Evolutionary conservation across 768 basidiomycete genomes (phyloP), one percentile per base, ranked within the genome.

Genomic region (Clitopilus passeckerianus): DNA sequence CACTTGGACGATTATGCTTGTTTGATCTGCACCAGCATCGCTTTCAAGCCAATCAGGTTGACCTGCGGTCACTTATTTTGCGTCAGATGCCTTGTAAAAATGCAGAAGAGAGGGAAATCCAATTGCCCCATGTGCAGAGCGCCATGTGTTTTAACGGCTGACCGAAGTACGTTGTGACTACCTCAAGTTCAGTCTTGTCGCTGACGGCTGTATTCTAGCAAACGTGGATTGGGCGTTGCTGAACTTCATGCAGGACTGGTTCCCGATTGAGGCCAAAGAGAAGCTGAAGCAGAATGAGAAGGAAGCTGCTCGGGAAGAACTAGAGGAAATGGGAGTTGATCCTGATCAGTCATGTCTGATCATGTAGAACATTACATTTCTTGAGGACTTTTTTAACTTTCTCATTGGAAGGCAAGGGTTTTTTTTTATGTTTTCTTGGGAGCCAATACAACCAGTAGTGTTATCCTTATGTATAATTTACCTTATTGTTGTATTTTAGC

Each of bases 161-260:
- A 92, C 67, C 78, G 86, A 67, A 76, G 93, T 94, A 63, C 72
- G 90, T 76, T 54, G 18, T 55, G 27, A 30, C 34, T 9, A 37
- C 18, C 34, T 34, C 18, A n/a, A 30, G 16, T 30, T 56, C 60
- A 33, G 6, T 9, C 33, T 14, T 50, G 9, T 50, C 56, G 22
- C 46, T 58, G 46, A 58, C 37, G 64, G 12, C 27, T 34, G 41
- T 6, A 57, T 12, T 50, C 16, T 60, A 92, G 90, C 80, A 2
- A 93, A 93, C 66, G 82, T 93, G 15, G 91, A 93, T 66, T 85
- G 84, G 80, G 90, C 85, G 1, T 68, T 93, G 52, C 75, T 89
- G 52, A 90, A 92, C 63, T 94, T 93, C 65, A 92, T 97, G 87
- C 80, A 88, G 59, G 86, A 90, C 65, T 97, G 93, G 93, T 98